Conservation (phyloP, 1,284 basidiomycete species). For the Ganoderma resinaceum region DNA sequence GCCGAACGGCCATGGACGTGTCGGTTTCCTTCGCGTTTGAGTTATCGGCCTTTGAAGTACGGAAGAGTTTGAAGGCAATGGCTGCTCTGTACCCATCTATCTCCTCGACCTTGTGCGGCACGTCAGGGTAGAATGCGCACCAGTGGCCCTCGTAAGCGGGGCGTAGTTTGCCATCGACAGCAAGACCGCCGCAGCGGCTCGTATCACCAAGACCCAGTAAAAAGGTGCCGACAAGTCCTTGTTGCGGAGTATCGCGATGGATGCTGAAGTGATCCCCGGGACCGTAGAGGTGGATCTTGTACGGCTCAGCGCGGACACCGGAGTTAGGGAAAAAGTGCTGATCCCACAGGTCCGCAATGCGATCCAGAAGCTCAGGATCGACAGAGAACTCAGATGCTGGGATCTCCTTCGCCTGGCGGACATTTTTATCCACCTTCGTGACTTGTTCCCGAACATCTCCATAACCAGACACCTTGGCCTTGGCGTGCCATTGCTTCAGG, state of each 20-base stretch:
- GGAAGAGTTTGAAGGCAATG: constrained; percentile 44
- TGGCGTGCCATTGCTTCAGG: constrained; percentile 19
- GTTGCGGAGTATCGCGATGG: constrained; percentile 41
- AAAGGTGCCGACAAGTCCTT: constrained; percentile 36
- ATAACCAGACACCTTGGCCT: constrained; percentile 19
- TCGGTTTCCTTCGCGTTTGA: neutral
- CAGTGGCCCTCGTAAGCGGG: constrained; percentile 32
- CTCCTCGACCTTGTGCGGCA: constrained; percentile 39
- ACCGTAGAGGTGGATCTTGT: constrained; percentile 44
- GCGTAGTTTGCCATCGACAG: constrained; percentile 21
- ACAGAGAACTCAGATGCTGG: constrained; percentile 36
- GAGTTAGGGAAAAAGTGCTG: constrained; percentile 31
- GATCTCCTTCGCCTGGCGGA: constrained; percentile 41
- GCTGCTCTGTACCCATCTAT: constrained; percentile 38
- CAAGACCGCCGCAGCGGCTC: constrained; percentile 9
- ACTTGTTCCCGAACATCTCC: constrained; percentile 26
- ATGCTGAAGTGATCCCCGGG: constrained; percentile 37
- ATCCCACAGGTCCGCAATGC: constrained; percentile 32
- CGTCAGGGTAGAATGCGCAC: constrained; percentile 48
- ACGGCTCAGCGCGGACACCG: constrained; percentile 37
- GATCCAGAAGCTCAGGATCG: constrained; percentile 29
- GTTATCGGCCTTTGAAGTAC: constrained; percentile 5
- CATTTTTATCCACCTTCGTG: constrained; percentile 25
- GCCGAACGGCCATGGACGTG: neutral
- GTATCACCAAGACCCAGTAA: constrained; percentile 24